phyloP scores from a whole-genome alignment of 163 green algal species.

The Chlorella variabilis region DNA sequence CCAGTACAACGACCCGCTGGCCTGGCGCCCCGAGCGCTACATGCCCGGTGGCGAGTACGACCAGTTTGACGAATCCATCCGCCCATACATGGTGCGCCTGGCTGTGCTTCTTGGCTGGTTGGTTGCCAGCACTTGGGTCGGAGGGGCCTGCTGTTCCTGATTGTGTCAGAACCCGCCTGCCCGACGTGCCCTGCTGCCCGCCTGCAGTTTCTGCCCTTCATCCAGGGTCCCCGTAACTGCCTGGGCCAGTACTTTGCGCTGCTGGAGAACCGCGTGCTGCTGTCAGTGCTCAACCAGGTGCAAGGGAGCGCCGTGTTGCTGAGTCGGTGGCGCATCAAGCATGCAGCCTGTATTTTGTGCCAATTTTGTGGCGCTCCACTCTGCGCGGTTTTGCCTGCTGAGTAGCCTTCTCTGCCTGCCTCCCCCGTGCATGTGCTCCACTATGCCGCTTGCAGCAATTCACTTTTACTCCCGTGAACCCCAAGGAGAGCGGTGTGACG shows the following conservation, averaged over 20 bases:
- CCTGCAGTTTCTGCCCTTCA: constrained; percentile 80
- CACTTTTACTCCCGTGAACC: constrained; percentile 60
- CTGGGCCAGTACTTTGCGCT: constrained; percentile 95
- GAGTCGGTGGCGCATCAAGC: no score
- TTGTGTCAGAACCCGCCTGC: no score
- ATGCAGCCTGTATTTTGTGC: no score
- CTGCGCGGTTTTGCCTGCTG: background rate
- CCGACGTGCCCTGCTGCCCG: background rate
- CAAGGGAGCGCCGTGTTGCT: no score
- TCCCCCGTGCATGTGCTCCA: no score
- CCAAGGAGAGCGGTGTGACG: constrained; percentile 21
- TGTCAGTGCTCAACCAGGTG: constrained; percentile 47
- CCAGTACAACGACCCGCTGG: constrained; percentile 64
- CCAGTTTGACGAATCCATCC: constrained; percentile 80
- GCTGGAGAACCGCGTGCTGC: constrained; percentile 86
- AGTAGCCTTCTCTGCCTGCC: no score
- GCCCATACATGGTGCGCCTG: constrained; percentile 68
- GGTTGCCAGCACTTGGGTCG: background rate
- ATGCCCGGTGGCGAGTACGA: constrained; percentile 90
- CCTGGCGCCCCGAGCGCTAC: constrained; percentile 89
- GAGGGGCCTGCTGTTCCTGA: no score
- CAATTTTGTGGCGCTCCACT: no score
- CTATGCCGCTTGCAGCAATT: constrained; percentile 72
- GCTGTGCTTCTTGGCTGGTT: background rate
- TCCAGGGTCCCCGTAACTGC: constrained; percentile 95